phyloP scores from a whole-genome alignment of 139 green algal species.

The Closterium sp. region DNA sequence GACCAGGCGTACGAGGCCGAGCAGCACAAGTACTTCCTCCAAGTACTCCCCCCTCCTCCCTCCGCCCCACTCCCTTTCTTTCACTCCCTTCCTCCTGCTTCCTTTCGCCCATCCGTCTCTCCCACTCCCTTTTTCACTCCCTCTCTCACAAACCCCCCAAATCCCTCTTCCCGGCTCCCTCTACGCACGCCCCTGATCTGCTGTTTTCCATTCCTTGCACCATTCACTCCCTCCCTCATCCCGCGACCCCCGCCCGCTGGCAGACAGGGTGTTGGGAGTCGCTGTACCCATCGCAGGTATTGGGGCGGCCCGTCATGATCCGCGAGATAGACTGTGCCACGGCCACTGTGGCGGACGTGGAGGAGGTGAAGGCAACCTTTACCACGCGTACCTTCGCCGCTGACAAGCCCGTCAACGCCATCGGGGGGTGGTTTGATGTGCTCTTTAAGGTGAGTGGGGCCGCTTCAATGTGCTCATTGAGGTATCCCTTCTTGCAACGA shows the following conservation, averaged over 20 bases:
- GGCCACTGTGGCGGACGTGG: slow-evolving; percentile 52
- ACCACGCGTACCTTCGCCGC: background rate
- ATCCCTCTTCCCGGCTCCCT: background rate
- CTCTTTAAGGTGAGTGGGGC: no score
- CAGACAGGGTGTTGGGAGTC: slow-evolving; percentile 39
- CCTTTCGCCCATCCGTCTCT: background rate
- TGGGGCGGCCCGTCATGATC: slow-evolving; percentile 51
- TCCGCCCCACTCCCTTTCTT: no score
- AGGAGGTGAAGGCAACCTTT: slow-evolving; percentile 22
- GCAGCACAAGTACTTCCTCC: slow-evolving; percentile 50
- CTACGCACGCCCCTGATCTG: background rate
- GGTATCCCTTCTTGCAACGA: slow-evolving; percentile 8
- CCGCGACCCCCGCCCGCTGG: background rate
- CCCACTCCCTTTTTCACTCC: background rate
- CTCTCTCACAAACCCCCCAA: no score
- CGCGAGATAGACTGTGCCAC: slow-evolving; percentile 85
- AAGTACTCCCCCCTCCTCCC: slow-evolving; percentile 13
- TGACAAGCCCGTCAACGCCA: slow-evolving; percentile 40
- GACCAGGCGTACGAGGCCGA: slow-evolving; percentile 27
- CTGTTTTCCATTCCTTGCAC: background rate
- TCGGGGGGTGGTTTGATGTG: slow-evolving; percentile 89
- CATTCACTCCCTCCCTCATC: background rate
- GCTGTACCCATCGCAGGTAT: slow-evolving; percentile 42
- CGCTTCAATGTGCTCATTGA: no score
- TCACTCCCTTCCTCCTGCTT: background rate